phyloP scores from a whole-genome alignment of 2,329 filamentous ascomycete species.

The Fusarium incarnatum region DNA sequence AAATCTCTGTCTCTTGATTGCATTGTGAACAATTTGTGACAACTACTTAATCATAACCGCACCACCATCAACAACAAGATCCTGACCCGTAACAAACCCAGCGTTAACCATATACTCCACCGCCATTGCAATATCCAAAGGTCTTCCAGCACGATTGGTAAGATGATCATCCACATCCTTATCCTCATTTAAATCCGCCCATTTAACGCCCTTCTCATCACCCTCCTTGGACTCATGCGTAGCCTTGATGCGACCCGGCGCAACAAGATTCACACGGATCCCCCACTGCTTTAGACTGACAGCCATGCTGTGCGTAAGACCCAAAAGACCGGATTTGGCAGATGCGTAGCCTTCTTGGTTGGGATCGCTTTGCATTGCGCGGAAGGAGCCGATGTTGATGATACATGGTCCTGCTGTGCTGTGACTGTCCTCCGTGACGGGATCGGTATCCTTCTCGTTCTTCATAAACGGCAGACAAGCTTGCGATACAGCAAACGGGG shows the following conservation, averaged over 20 bases:
- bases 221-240: conserved; percentile 11
- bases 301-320: conserved; percentile 24
- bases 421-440: conserved; percentile 11
- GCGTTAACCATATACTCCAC: conserved; percentile 24
- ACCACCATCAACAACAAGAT: conserved; percentile 13
- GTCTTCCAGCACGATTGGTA: conserved; percentile 18
- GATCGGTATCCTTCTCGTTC: conserved; percentile 4
- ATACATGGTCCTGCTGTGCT: conserved; percentile 20
- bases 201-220: conserved; percentile 2
- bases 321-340: conserved; percentile 6
- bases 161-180: conserved; percentile 22
- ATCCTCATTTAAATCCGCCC: conserved; percentile 13
- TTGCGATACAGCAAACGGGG: conserved; percentile 12
- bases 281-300: conserved; percentile 4
- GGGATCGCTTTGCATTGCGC: conserved; percentile 16
- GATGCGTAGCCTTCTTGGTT: conserved; percentile 19
- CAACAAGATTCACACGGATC: conserved; percentile 13
- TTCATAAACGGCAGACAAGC: conserved; percentile 21
- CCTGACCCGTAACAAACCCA: conserved; percentile 21
- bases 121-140: conserved; percentile 10
- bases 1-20: background rate
- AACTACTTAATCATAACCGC: conserved; percentile 17
- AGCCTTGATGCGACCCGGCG: conserved; percentile 13
- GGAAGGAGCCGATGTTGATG: conserved; percentile 16
- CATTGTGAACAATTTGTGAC: background rate